These are phyloP conservation scores for Polytrichum formosum DNA, from an alignment of 225 moss, liverwort and hornwort genomes.

Conservation along the genomic window DNA sequence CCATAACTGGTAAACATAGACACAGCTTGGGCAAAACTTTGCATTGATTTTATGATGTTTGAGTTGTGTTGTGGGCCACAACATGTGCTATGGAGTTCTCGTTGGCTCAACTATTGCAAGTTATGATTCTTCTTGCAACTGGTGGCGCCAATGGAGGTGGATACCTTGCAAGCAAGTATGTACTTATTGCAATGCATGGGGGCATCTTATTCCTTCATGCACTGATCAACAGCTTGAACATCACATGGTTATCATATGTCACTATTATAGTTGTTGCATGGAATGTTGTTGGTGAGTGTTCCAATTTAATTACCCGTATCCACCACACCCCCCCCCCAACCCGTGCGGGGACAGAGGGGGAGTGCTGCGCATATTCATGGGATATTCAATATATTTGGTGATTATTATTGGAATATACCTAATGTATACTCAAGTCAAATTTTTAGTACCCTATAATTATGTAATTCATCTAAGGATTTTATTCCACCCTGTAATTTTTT, in stretches of 20 bases:
- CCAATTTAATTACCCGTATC: too few species aligned
- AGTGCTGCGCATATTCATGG: too few species aligned
- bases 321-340: too few species aligned
- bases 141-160: constrained; percentile 80
- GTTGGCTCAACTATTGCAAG: constrained; percentile 58
- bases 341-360: too few species aligned
- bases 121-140: constrained; percentile 67
- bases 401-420: too few species aligned
- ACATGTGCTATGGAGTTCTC: constrained; percentile 76
- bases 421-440: too few species aligned
- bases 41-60: neutral
- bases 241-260: constrained; percentile 57
- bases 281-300: constrained; percentile 67
- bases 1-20: too few species aligned
- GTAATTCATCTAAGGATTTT: too few species aligned
- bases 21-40: too few species aligned
- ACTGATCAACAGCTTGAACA: constrained; percentile 64
- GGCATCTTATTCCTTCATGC: constrained; percentile 63
- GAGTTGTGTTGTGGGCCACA: constrained; percentile 64
- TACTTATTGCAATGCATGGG: constrained; percentile 63
- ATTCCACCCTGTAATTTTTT: too few species aligned
- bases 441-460: too few species aligned
- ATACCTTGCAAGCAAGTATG: constrained; percentile 64
- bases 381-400: too few species aligned
- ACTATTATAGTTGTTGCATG: constrained; percentile 70